Conservation (phyloP, 441 rosid species). For the Geranium incanum region DNA sequence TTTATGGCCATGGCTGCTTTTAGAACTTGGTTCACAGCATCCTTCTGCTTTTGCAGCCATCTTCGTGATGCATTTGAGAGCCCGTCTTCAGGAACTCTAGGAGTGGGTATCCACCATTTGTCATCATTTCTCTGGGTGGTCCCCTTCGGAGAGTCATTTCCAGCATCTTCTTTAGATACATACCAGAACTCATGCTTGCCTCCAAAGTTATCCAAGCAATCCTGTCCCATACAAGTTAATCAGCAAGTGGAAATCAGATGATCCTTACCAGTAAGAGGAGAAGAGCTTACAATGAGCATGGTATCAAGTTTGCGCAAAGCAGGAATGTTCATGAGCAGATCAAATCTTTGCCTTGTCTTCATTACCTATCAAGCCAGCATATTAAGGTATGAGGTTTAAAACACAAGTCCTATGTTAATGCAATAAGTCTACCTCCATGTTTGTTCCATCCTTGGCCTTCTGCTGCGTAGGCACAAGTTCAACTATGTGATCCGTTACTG, state of each 20-base stretch:
- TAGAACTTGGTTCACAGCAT: conserved; percentile 83
- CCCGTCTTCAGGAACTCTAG: conserved; percentile 73
- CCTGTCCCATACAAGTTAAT: conserved; percentile 31
- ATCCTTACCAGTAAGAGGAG: background rate
- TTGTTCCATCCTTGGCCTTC: conserved; percentile 54
- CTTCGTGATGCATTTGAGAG: conserved; percentile 58
- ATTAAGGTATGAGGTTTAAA: background rate
- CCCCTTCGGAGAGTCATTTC: conserved; percentile 61
- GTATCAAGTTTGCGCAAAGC: conserved; percentile 72
- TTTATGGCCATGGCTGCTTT: conserved; percentile 98
- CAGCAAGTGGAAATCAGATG: background rate
- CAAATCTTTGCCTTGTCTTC: conserved; percentile 62
- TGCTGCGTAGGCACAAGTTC: conserved; percentile 80
- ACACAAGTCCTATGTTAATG: background rate
- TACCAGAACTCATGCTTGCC: conserved; percentile 53
- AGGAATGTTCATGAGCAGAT: conserved; percentile 81
- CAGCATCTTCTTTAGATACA: conserved; percentile 36
- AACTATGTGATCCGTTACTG: conserved; percentile 76
- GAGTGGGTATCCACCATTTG: conserved; percentile 95
- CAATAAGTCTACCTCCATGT: conserved; percentile 57
- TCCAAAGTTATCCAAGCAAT: conserved; percentile 65
- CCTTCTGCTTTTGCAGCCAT: conserved; percentile 75
- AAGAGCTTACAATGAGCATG: conserved; percentile 64
- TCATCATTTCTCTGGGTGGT: conserved; percentile 52
- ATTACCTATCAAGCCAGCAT: conserved; percentile 33